A percentile compares a stretch with the other conserved stretches of the same genome.
Evolutionary conservation across 2,329 filamentous ascomycete genomes (phyloP).

Genomic region (Alternaria rosae): DNA sequence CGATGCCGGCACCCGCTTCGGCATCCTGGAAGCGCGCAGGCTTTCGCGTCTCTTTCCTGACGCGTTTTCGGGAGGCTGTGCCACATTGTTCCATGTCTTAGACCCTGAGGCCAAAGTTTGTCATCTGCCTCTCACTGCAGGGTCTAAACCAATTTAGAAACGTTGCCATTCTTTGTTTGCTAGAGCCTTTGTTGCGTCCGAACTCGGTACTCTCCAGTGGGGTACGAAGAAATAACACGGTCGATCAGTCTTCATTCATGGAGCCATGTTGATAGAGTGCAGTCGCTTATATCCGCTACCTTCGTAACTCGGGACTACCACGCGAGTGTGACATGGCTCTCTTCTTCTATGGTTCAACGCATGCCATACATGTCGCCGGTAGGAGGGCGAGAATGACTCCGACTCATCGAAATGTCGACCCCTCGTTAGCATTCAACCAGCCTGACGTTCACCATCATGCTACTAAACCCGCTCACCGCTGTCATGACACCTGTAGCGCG

Average conservation of each 20-base stretch:
- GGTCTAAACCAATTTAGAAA: slow-evolving; percentile 30
- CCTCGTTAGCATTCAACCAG: neutral
- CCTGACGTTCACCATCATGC: slow-evolving; percentile 1
- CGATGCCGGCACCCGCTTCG: slow-evolving; percentile 1
- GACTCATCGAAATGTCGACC: neutral
- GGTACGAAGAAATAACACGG: slow-evolving; percentile 9
- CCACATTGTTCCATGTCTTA: slow-evolving; percentile 44
- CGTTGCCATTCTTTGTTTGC: slow-evolving; percentile 19
- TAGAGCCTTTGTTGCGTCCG: slow-evolving; percentile 8
- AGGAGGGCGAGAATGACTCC: neutral
- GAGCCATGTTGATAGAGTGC: slow-evolving; percentile 1
- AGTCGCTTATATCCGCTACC: slow-evolving; percentile 7
- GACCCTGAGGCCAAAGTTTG: slow-evolving; percentile 36
- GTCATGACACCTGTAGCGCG: slow-evolving; percentile 16
- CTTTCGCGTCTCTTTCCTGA: slow-evolving; percentile 20
- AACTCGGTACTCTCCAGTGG: slow-evolving; percentile 12
- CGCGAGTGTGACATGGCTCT: neutral
- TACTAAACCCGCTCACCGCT: slow-evolving; percentile 14
- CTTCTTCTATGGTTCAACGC: neutral
- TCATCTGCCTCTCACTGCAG: slow-evolving; percentile 45
- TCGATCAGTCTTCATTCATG: slow-evolving; percentile 4
- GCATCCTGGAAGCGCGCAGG: slow-evolving; percentile 4
- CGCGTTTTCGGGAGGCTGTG: slow-evolving; percentile 39
- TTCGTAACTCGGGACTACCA: slow-evolving; percentile 4
- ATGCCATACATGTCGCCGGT: neutral